Conservation (phyloP, 73 alveolate genomes). For the Paramecium primaurelia region DNA sequence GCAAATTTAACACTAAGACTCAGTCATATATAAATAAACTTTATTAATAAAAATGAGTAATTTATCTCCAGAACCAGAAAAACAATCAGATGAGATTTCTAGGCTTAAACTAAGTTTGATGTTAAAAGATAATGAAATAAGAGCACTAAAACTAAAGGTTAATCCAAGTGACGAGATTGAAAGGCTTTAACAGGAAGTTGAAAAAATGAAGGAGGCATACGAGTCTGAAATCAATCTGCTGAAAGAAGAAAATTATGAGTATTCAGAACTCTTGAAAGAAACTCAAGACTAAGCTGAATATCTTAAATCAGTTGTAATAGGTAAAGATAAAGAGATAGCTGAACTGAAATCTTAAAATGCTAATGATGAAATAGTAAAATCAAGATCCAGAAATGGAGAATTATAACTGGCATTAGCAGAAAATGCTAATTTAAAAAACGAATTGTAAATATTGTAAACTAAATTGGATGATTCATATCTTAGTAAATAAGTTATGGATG, state of each 20-base stretch:
- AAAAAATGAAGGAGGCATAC: not conserved
- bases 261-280: not conserved
- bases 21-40: slow-evolving; percentile 36
- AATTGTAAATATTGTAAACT: not conserved
- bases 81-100: not conserved
- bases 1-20: slow-evolving; percentile 30
- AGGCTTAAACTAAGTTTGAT: not conserved
- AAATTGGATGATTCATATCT: not conserved
- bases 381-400: not conserved
- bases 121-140: slow-evolving; percentile 34
- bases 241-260: slow-evolving; percentile 6
- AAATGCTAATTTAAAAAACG: slow-evolving; percentile 22
- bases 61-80: slow-evolving; percentile 12
- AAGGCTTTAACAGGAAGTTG: not conserved
- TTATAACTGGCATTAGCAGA: slow-evolving; percentile 18
- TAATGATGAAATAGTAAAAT: slow-evolving; percentile 8
- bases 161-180: slow-evolving; percentile 44
- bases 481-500: slow-evolving; percentile 6
- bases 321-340: not conserved
- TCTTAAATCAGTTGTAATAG: not conserved
- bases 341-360: not conserved
- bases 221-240: not conserved
- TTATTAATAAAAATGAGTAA: slow-evolving; percentile 9
- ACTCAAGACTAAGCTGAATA: slow-evolving; percentile 31
- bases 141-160: slow-evolving; percentile 6